Base-by-base conservation (phyloP, 2,329 filamentous ascomycete species). In the Leptographium flavum region DNA sequence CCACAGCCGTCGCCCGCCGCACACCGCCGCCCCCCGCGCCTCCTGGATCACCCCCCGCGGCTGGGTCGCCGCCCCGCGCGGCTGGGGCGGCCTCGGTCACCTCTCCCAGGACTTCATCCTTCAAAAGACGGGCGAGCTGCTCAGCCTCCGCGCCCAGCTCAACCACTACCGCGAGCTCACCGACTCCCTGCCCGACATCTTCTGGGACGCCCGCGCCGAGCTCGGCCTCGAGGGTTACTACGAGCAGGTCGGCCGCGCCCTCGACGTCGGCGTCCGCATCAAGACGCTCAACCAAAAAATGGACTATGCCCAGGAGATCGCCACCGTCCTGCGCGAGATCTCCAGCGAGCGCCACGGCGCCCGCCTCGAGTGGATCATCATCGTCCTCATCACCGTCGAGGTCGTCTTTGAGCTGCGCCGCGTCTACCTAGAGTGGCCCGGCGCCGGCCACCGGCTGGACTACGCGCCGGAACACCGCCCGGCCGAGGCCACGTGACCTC, bases 121-220 rank as follows among this genome's bases (percentile, higher is more conserved):
- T 23, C 81, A 85, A 53, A 94, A 95, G 64, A 96, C 92, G 0
- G 92, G 92, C 49, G 87, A 96, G 62, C 72, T 98, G 7, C 74
- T 96, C 17, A 83, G 81, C 56, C 78, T 96, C 43, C 81, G 92
- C 39, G 90, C 90, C 1, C 87, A 94, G 57, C 72, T 98, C 41
- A 98, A 98, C 58, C 82, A 96, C 54, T 96, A 96, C 66, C 94
- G 87, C 1, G 92, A 96, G 62, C 75, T 98, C 30, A 96, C 92
- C 0, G 92, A 98, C 64, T 87, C 85, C 17, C 72, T 96, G 17
- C 92, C 92, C 0, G 92, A 98, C 63, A 78, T 96, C 39, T 95
- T 98, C 65, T 98, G 92, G 92, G 92, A 98, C 61, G 83, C 76
- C 54, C 76, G 79, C 42, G 83, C 92, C 55, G 88, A 95, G 60